Conservation (phyloP, 345 rosid species). For the Eucalyptus erythrocorys region DNA sequence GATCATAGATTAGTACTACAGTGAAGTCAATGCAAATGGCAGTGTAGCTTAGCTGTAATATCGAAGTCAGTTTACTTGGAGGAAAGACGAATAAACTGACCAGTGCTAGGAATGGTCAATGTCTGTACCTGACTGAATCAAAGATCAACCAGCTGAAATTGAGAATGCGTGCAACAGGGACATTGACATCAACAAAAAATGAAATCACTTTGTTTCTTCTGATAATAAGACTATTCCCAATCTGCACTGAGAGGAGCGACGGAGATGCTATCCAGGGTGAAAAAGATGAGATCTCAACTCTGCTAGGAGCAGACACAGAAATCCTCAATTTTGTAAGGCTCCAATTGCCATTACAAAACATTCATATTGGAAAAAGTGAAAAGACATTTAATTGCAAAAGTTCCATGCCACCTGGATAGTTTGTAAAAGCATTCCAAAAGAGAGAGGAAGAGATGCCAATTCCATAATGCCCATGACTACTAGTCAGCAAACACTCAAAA, state of each 20-base stretch:
- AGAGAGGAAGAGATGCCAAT: neutral
- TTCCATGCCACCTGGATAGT: neutral
- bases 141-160: neutral
- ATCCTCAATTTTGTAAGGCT: neutral
- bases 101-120: neutral
- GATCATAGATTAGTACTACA: neutral
- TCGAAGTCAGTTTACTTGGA: neutral
- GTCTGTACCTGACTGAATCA: neutral
- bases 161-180: neutral
- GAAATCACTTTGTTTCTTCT: neutral
- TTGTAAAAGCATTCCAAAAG: neutral
- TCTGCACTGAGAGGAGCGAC: neutral
- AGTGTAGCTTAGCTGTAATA: neutral
- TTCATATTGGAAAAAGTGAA: neutral
- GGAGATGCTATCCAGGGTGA: neutral
- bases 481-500: neutral
- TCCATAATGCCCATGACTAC: neutral
- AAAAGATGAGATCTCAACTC: neutral
- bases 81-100: neutral
- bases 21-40: neutral
- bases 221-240: neutral
- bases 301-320: neutral
- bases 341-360: neutral
- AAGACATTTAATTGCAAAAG: neutral
- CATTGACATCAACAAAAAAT: neutral